Evolutionary conservation across 371 early-diverging fungal species (phyloP), one percentile per base, ranked within the genome.

Genomic region (Apophysomyces trapeziformis): DNA sequence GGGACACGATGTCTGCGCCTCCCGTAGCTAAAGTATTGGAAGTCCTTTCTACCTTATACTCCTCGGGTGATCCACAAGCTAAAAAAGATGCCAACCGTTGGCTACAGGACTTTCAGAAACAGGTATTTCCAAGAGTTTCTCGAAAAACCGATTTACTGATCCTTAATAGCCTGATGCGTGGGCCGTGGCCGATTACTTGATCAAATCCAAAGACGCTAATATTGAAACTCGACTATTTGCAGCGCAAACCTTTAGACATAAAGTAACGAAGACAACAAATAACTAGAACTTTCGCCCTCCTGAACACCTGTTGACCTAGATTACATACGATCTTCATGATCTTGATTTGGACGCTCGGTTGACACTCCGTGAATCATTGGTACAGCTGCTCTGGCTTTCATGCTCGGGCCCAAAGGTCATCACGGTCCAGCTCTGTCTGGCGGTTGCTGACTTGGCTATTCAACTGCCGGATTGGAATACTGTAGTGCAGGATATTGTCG

Each of bases 221-320:
- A 60, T 72, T 1, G 92, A 92, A 66, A 84, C 87, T 4, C 88
- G 87, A 41, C 69, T 95, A 8, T 96, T 97, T 87, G 95, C 96
- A 3, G 96, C 97, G 2, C 97, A 97, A 76, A 97, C 96, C 1
- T 79, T 98, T 63, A 85, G 96, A 54, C 89, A 89, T 75, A 98
- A 98, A 89, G 93, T 93, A 71, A 64, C 60, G 7, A 18, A 12
- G 32, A 43, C 41, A 41, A 64, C 54, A 44, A 43, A 57, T 32
- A 36, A 7, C 21, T 32, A 54, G 35, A 35, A 57, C 11, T 50
- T 37, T 45, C 21, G 45, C 41, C 32, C 14, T 18, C 57, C 64
- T 21, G 35, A 61, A 61, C 44, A 43, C 37, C 39, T 18, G 13
- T n/a, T 21, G 18, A n/a, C 50, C 43, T 70, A 93, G 93, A 90